phyloP scores from a whole-genome alignment of 2,329 filamentous ascomycete genomes.

The Diaporthe batatas region DNA sequence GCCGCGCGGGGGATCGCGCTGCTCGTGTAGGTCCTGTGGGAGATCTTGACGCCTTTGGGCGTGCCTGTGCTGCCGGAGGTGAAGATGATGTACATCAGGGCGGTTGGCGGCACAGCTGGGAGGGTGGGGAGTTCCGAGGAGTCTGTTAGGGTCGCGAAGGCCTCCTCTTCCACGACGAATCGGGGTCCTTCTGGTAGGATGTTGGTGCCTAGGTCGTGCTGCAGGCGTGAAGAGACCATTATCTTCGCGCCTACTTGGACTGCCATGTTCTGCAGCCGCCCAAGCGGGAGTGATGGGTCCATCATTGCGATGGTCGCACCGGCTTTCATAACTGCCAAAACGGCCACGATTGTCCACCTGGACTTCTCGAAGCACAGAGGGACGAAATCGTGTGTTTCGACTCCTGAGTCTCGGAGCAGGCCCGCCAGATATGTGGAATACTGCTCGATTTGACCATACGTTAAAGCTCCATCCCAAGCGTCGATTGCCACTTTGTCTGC shows the following conservation, averaged over 20 bases:
- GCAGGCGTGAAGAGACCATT: constrained; percentile 44
- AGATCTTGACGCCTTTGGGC: constrained; percentile 65
- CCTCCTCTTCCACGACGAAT: constrained; percentile 30
- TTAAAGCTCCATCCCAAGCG: constrained; percentile 46
- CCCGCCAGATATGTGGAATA: constrained; percentile 43
- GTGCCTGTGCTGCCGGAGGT: constrained; percentile 69
- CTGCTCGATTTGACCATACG: constrained; percentile 44
- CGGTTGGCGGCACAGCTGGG: constrained; percentile 42
- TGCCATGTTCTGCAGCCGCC: constrained; percentile 44
- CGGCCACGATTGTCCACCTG: constrained; percentile 46
- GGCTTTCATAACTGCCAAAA: constrained; percentile 50
- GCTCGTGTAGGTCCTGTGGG: constrained; percentile 48
- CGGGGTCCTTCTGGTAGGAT: constrained; percentile 28
- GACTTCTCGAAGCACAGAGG: constrained; percentile 50
- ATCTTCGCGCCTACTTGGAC: constrained; percentile 45
- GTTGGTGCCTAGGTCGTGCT: constrained; percentile 21
- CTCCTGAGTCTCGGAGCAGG: constrained; percentile 40
- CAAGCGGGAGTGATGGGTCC: constrained; percentile 45
- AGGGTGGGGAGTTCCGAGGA: constrained; percentile 36
- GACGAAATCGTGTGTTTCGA: constrained; percentile 44
- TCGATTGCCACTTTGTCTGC: constrained; percentile 52
- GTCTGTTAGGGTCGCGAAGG: background rate
- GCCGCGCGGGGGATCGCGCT: constrained; percentile 53
- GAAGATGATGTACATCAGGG: constrained; percentile 60
- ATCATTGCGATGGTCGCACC: constrained; percentile 51